phyloP scores from a whole-genome alignment of 2,329 filamentous ascomycete species.

The Cordyceps pruinosa region DNA sequence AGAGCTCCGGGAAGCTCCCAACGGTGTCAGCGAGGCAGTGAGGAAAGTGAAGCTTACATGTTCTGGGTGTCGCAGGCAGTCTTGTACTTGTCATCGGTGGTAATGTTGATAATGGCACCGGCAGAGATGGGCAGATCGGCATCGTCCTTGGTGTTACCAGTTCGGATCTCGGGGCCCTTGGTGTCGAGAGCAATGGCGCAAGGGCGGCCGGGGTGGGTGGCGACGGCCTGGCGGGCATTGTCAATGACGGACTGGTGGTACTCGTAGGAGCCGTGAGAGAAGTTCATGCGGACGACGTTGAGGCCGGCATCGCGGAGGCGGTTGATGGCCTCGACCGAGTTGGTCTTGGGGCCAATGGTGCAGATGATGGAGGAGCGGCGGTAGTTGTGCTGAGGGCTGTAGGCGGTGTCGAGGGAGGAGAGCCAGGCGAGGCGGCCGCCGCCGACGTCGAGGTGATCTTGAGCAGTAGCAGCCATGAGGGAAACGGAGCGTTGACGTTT shows the following conservation, averaged over 20 bases:
- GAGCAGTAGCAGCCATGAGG: slow-evolving; percentile 57
- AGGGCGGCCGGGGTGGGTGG: slow-evolving; percentile 69
- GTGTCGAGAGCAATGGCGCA: slow-evolving; percentile 88
- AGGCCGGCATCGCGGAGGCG: slow-evolving; percentile 82
- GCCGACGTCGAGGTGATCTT: slow-evolving; percentile 79
- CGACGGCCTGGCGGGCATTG: slow-evolving; percentile 83
- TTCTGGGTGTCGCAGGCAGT: slow-evolving; percentile 79
- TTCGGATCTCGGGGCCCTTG: slow-evolving; percentile 57
- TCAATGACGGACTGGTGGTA: slow-evolving; percentile 99
- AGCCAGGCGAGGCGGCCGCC: slow-evolving; percentile 64
- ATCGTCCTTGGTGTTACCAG: slow-evolving; percentile 67
- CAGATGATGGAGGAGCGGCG: slow-evolving; percentile 97
- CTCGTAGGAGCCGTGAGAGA: slow-evolving; percentile 73
- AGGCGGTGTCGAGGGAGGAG: slow-evolving; percentile 76
- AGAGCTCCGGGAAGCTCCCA: background rate
- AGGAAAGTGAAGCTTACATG: slow-evolving; percentile 58
- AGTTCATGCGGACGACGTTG: slow-evolving; percentile 99
- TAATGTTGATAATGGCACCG: slow-evolving; percentile 86
- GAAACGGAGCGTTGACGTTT: slow-evolving; percentile 28
- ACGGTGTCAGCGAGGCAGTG: slow-evolving; percentile 7
- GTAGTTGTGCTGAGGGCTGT: slow-evolving; percentile 79
- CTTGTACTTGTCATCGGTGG: slow-evolving; percentile 90
- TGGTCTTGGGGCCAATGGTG: slow-evolving; percentile 98
- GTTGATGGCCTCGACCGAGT: slow-evolving; percentile 96
- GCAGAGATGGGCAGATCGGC: slow-evolving; percentile 83